phyloP scores from a whole-genome alignment of 2,329 filamentous ascomycete species.

The Pseudogymnoascus sp. region DNA sequence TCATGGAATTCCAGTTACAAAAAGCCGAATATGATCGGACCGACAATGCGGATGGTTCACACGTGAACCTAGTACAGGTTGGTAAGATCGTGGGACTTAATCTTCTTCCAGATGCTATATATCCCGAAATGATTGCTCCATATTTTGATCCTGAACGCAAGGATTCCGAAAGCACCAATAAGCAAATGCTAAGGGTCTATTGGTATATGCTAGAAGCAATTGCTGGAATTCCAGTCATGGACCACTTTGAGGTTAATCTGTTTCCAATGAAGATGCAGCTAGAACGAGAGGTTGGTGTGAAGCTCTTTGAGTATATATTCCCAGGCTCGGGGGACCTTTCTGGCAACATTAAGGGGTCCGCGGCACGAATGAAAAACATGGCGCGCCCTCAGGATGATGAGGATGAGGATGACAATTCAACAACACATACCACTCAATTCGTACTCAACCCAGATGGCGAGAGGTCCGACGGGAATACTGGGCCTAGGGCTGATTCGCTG shows the following conservation, averaged over 20 bases:
- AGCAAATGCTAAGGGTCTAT: slow-evolving; percentile 85
- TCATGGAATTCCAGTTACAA: slow-evolving; percentile 88
- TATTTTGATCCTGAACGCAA: slow-evolving; percentile 63
- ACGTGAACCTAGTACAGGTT: slow-evolving; percentile 85
- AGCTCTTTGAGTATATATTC: slow-evolving; percentile 95
- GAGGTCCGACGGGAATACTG: slow-evolving; percentile 42
- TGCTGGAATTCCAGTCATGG: slow-evolving; percentile 92
- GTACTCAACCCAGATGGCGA: slow-evolving; percentile 26
- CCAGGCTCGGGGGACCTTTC: slow-evolving; percentile 54
- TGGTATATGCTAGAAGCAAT: slow-evolving; percentile 99
- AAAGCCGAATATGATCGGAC: slow-evolving; percentile 90
- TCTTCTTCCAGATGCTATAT: slow-evolving; percentile 79
- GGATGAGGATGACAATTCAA: slow-evolving; percentile 27
- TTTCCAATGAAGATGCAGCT: slow-evolving; percentile 91
- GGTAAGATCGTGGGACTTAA: slow-evolving; percentile 85
- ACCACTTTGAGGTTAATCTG: slow-evolving; percentile 90
- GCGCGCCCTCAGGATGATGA: slow-evolving; percentile 29
- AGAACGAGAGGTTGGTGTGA: slow-evolving; percentile 85
- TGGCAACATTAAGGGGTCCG: slow-evolving; percentile 45
- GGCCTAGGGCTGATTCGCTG: slow-evolving; percentile 43
- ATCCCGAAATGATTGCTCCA: slow-evolving; percentile 91
- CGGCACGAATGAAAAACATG: slow-evolving; percentile 51
- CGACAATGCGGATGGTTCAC: slow-evolving; percentile 94
- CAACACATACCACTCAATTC: slow-evolving; percentile 15
- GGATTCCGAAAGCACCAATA: slow-evolving; percentile 43